Evolutionary conservation across 108 stramenopile genomes (phyloP).

Genomic region (Discostella stelligeroides): DNA sequence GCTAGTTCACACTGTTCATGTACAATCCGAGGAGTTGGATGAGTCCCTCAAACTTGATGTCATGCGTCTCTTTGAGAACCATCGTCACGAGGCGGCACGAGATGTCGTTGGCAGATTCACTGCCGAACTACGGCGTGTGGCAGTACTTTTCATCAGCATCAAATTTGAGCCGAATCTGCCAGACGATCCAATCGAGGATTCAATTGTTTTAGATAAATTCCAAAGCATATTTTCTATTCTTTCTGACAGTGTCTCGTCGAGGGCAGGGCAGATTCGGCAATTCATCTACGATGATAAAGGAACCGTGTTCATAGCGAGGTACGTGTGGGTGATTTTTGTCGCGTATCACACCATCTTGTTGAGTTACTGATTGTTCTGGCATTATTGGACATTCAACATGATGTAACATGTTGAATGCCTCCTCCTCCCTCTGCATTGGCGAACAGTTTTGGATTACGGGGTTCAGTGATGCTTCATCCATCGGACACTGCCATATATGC

Average conservation of each 20-base stretch:
- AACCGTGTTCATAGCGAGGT: conserved; percentile 29
- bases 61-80: conserved; percentile 20
- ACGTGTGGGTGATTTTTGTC: too few relatives aligned
- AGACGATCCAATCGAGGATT: conserved; percentile 20
- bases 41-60: conserved; percentile 11
- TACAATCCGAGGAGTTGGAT: neutral
- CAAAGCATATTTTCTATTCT: conserved; percentile 27
- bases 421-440: too few relatives aligned
- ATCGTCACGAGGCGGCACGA: conserved; percentile 28
- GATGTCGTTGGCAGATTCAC: conserved; percentile 26
- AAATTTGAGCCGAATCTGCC: conserved; percentile 22
- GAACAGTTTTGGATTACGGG: conserved; percentile 23
- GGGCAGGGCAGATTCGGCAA: conserved; percentile 54
- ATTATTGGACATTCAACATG: too few relatives aligned
- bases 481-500: conserved; percentile 27
- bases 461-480: conserved; percentile 26
- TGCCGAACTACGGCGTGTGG: conserved; percentile 30
- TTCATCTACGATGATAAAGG: conserved; percentile 65
- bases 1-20: neutral
- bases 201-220: conserved; percentile 16
- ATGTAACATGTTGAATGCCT: too few relatives aligned
- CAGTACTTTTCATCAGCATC: conserved; percentile 31
- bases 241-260: conserved; percentile 22
- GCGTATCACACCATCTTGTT: too few relatives aligned
- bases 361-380: too few relatives aligned